These are phyloP conservation scores for Apiotrichum montevideense DNA, from an alignment of 1,284 basidiomycete genomes.

Conservation along the genomic window DNA sequence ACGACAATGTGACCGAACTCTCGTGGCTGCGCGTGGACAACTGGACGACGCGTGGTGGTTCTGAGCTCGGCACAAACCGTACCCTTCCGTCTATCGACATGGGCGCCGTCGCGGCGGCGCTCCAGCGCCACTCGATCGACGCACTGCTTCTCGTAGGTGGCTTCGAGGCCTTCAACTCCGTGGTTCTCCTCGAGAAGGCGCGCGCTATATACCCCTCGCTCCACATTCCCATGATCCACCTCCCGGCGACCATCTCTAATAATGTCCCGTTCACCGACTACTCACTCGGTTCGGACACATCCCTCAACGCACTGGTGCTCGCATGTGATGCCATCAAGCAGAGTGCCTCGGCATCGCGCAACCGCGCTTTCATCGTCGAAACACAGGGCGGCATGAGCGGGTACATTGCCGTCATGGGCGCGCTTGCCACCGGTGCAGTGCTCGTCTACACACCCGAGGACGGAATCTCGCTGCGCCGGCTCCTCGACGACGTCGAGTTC, in stretches of 20 bases:
- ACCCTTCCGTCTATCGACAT: slow-evolving; percentile 77
- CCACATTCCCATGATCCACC: slow-evolving; percentile 86
- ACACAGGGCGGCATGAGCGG: slow-evolving; percentile 96
- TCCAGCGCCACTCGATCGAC: slow-evolving; percentile 80
- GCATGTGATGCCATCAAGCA: slow-evolving; percentile 98
- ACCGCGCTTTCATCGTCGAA: slow-evolving; percentile 95
- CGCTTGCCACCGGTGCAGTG: slow-evolving; percentile 83
- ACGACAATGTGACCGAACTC: slow-evolving; percentile 77
- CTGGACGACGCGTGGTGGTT: slow-evolving; percentile 95
- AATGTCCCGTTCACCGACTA: slow-evolving; percentile 97
- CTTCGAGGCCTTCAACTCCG: slow-evolving; percentile 84
- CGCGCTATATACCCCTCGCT: slow-evolving; percentile 80
- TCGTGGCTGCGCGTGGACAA: slow-evolving; percentile 97
- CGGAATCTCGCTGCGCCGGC: slow-evolving; percentile 74
- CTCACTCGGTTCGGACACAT: slow-evolving; percentile 90
- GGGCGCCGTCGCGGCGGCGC: slow-evolving; percentile 76
- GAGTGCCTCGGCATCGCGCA: slow-evolving; percentile 88
- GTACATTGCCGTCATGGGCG: slow-evolving; percentile 91
- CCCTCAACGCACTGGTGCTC: slow-evolving; percentile 92
- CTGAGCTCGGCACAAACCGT: slow-evolving; percentile 95
- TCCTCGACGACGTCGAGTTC: slow-evolving; percentile 82
- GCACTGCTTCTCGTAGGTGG: slow-evolving; percentile 87
- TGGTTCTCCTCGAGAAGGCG: slow-evolving; percentile 72
- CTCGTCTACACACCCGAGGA: slow-evolving; percentile 91
- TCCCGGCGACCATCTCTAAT: slow-evolving; percentile 94